Base-by-base conservation (phyloP, 2,329 filamentous ascomycete species). In the Raffaelea arxii region DNA sequence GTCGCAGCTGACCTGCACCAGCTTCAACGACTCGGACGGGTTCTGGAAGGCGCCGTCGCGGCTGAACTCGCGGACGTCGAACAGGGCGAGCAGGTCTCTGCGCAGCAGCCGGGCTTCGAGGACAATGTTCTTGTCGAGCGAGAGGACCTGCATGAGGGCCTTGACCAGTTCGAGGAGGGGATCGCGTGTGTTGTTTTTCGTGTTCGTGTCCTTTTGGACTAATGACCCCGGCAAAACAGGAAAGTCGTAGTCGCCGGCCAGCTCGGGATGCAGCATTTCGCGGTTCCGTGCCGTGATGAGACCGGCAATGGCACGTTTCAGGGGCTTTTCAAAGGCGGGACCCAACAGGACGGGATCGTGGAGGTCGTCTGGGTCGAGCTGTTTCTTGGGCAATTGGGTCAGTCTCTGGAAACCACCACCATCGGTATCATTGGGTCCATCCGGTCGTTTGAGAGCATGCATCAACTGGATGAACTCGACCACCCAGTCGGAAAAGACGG, bases 391-490 rank as follows among this genome's bases (percentile, higher is more conserved):
- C 39, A 82, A 65, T 56, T 76, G 82, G 3, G 71, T 85, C 48
- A 74, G 67, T 19, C 72, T 75, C 40, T 70, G 75, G 3, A 67
- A 65, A 44, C 73, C 69, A 18, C 54, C 62, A n/a, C 69, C 70
- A 23, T 69, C 69, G 2, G 65, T 62, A n/a, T 69, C 70, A 23
- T 69, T 69, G 2, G 65, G 64, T 0, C 83, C 79, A 2, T 65
- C 64, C 0, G 85, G 82, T 6, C 82, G 78, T 65, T 97, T 98
- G 51, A 90, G 74, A 12, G 72, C 68, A 58, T 96, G 90, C 90
- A 98, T 96, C 46, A 96, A 74, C 54, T 95, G 82, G 54, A 98
- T 86, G 63, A 96, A 98, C 60, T 95, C 88, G 14, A 95, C 80
- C 3, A 96, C 80, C 88, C 90, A 96, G 56, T 94, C 83, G 51